phyloP scores from a whole-genome alignment of 768 basidiomycete genomes.

The Rossbeevera mucosa region DNA sequence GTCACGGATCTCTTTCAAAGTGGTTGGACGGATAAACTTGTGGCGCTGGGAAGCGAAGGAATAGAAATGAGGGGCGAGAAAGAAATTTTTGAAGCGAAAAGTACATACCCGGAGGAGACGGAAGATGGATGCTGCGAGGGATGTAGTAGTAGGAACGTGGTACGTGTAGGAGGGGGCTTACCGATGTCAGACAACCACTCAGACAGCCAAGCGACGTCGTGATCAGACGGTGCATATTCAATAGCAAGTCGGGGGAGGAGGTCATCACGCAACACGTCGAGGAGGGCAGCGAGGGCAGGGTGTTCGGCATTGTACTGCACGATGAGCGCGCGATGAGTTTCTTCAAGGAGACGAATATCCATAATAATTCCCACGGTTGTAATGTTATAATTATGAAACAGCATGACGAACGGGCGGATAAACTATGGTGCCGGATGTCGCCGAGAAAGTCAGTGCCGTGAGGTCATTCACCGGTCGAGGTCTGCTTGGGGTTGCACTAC shows the following conservation, averaged over 20 bases:
- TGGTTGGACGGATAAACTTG: conserved; percentile 58
- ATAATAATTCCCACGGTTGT: background rate
- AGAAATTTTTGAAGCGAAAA: background rate
- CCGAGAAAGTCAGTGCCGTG: background rate
- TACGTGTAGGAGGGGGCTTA: conserved; percentile 32
- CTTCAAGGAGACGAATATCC: conserved; percentile 32
- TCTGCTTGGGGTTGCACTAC: background rate
- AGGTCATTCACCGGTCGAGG: background rate
- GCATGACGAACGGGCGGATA: background rate
- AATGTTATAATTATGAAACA: too few species aligned
- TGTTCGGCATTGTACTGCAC: conserved; percentile 48
- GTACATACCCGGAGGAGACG: conserved; percentile 56
- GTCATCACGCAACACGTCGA: conserved; percentile 48
- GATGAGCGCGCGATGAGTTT: conserved; percentile 45
- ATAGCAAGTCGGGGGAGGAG: conserved; percentile 57
- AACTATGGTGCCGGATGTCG: background rate
- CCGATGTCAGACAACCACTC: conserved; percentile 66
- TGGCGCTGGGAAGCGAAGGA: conserved; percentile 45
- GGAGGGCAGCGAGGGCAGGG: conserved; percentile 43
- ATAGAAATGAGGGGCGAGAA: conserved; percentile 1
- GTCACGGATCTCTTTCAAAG: conserved; percentile 54
- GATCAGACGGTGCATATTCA: conserved; percentile 49
- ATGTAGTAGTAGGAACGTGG: background rate
- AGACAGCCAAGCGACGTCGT: conserved; percentile 46
- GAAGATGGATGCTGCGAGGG: conserved; percentile 45